Conservation (phyloP, 1,284 basidiomycete species). For the Agroathelia rolfsii region DNA sequence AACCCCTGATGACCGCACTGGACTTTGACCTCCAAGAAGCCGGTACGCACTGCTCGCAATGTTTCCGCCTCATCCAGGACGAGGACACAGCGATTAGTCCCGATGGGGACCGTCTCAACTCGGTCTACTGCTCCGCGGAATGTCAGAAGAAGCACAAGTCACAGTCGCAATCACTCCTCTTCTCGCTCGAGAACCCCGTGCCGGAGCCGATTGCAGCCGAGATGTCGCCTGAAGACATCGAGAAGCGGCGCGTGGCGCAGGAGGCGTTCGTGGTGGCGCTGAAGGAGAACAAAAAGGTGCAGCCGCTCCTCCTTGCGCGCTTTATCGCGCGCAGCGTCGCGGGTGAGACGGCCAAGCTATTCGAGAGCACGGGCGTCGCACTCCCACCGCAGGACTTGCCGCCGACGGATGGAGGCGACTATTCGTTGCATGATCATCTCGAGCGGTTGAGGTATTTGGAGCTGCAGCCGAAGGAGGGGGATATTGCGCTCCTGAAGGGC, state of each 20-base stretch:
- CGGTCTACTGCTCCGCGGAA: slow-evolving; percentile 62
- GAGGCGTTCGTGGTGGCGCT: slow-evolving; percentile 43
- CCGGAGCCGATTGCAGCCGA: slow-evolving; percentile 39
- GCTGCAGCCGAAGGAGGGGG: slow-evolving; percentile 33
- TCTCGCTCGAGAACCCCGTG: slow-evolving; percentile 53
- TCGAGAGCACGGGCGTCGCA: slow-evolving; percentile 19
- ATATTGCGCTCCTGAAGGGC: slow-evolving; percentile 38
- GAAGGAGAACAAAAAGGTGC: slow-evolving; percentile 33
- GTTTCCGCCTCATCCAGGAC: slow-evolving; percentile 49
- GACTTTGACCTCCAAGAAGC: slow-evolving; percentile 59
- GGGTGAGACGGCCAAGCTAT: slow-evolving; percentile 50
- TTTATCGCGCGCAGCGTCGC: slow-evolving; percentile 65
- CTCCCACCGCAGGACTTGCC: slow-evolving; percentile 28
- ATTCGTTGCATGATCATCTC: slow-evolving; percentile 62
- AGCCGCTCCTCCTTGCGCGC: slow-evolving; percentile 52
- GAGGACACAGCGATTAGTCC: slow-evolving; percentile 32
- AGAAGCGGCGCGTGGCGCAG: slow-evolving; percentile 48
- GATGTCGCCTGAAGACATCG: slow-evolving; percentile 22
- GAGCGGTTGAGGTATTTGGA: slow-evolving; percentile 64
- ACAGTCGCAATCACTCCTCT: slow-evolving; percentile 60
- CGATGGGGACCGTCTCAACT: slow-evolving; percentile 40
- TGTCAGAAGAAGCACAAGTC: slow-evolving; percentile 47
- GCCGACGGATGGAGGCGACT: slow-evolving; percentile 41
- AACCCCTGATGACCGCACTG: slow-evolving; percentile 56
- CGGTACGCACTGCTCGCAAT: slow-evolving; percentile 62